Base-by-base conservation (phyloP, 2,329 filamentous ascomycete genomes). In the Neobulgaria alba region DNA sequence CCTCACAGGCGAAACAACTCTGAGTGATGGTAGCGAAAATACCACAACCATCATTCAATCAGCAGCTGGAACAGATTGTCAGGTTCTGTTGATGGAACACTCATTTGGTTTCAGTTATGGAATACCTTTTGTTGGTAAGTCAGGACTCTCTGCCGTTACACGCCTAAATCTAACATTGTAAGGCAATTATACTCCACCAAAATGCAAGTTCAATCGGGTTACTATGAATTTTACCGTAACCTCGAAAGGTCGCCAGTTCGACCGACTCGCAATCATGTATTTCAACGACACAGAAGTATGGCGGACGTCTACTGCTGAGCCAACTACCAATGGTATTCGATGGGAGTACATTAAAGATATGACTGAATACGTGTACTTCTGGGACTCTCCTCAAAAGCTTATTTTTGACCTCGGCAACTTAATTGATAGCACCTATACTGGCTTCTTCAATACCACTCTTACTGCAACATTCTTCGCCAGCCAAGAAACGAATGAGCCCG, bases 301-400 rank as follows among this genome's bases (percentile, higher is more conserved):
- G 68, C 71, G 85, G 17, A 89, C 85, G 2, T 88, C 84, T 4
- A 93, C 86, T 1, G 83, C 85, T 3, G 83, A 93, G 63, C 85
- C 86, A 1, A 85, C 77, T 0, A 50, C 64, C 3, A 70, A 70
- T 16, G 85, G 85, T 5, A 88, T 92, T 47, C 65, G 72, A 33
- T 90, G 83, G 82, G 78, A 73, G 1, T 87, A 85, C 56, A 66
- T 79, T 40, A 92, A 90, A 61, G 85, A 93, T 57, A 78, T 88
- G 75, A 84, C 81, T 1, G 69, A 73, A 39, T 89, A 79, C 57
- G 63, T 81, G 12, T 68, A 74, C 3, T 54, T 92, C 10, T 88
- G 85, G 75, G 77, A 73, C 47, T 52, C 69, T 35, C 70, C 74
- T 1, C 84, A 89, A 57, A 88, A 74, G 3, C 55, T 92, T 41